Evolutionary conservation across 164 flowering plant species (phyloP).

Genomic region (Vitis riparia): DNA sequence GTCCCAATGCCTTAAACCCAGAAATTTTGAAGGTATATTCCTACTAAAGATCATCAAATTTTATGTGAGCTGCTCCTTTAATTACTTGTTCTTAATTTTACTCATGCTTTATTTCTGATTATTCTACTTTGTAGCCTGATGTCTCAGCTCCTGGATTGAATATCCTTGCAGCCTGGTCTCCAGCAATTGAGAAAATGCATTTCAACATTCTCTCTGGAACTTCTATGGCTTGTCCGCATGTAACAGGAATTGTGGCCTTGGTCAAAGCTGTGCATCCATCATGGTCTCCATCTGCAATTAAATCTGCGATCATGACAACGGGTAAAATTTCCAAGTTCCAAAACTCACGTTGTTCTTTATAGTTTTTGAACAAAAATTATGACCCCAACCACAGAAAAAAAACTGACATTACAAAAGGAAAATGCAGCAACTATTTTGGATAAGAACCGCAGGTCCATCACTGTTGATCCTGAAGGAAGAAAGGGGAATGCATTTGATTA

Average conservation of each 20-base stretch:
- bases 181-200: slow-evolving; percentile 49
- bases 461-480: slow-evolving; percentile 62
- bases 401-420: slow-evolving; percentile 14
- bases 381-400: neutral
- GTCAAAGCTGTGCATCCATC: slow-evolving; percentile 66
- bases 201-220: slow-evolving; percentile 85
- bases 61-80: neutral
- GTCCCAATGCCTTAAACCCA: slow-evolving; percentile 71
- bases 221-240: slow-evolving; percentile 90
- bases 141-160: slow-evolving; percentile 81
- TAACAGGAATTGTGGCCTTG: slow-evolving; percentile 69
- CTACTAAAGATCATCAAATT: neutral
- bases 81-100: neutral
- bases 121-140: slow-evolving; percentile 60
- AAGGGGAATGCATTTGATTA: slow-evolving; percentile 66
- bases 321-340: slow-evolving; percentile 40
- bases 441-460: slow-evolving; percentile 47
- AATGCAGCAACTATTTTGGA: slow-evolving; percentile 60
- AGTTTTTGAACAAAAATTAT: neutral
- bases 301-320: slow-evolving; percentile 85
- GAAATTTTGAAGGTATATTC: slow-evolving; percentile 70
- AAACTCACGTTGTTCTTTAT: neutral
- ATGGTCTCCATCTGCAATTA: slow-evolving; percentile 88
- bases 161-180: slow-evolving; percentile 89
- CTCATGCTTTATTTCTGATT: neutral